These are phyloP conservation scores for Leccinum subgranulosum DNA, from an alignment of 768 basidiomycete genomes.

Conservation along the genomic window DNA sequence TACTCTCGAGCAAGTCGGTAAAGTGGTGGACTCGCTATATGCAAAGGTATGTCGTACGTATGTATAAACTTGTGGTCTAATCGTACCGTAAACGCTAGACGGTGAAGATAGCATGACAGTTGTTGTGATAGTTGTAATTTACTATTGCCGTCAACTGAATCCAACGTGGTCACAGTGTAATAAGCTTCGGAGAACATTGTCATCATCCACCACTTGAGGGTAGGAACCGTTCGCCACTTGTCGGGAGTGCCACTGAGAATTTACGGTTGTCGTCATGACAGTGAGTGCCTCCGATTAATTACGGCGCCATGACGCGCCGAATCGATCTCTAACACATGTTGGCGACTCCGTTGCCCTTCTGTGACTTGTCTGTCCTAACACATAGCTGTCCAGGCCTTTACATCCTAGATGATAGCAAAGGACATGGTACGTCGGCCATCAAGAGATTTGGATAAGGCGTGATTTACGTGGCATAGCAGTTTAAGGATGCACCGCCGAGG, in stretches of 20 bases:
- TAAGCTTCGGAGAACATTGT: not conserved
- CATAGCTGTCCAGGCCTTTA: too few species aligned
- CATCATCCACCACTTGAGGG: not conserved
- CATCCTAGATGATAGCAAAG: too few species aligned
- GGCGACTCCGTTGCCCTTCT: not conserved
- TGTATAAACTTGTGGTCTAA: not conserved
- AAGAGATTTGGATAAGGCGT: not conserved
- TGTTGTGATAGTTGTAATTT: not conserved
- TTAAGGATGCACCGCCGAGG: not conserved
- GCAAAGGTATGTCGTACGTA: conserved; percentile 51
- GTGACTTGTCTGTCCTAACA: not conserved
- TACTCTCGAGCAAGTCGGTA: conserved; percentile 85
- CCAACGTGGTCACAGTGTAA: not conserved
- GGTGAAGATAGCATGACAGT: conserved; percentile 39
- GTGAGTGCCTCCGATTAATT: not conserved
- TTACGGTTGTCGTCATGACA: not conserved
- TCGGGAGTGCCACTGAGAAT: not conserved
- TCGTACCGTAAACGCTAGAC: conserved; percentile 28
- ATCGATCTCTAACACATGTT: not conserved
- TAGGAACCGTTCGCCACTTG: not conserved
- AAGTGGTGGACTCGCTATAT: conserved; percentile 92
- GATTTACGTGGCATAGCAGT: not conserved
- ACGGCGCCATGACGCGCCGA: not conserved
- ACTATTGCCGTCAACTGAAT: not conserved
- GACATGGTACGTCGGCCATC: not conserved